Base-by-base conservation (phyloP, 2,329 filamentous ascomycete species). In the Cordyceps militaris region DNA sequence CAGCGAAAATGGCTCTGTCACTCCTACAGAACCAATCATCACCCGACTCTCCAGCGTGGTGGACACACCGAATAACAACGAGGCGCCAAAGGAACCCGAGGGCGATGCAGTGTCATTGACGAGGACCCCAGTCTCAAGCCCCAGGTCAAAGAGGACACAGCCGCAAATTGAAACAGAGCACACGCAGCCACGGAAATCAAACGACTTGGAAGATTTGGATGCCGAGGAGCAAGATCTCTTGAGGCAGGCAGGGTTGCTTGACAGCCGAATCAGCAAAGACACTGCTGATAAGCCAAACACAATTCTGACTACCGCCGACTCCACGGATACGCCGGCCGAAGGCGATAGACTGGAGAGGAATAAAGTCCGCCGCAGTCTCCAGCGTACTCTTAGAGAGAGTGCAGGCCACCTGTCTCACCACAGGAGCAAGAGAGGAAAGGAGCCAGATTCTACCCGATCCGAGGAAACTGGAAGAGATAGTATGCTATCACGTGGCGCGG, bases 381-480 rank as follows among this genome's bases (percentile, higher is more conserved):
- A 97, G 65, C 88, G 91, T 58, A 96, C 92, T 13, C 80, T 97
- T 59, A 84, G 94, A 62, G 93, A 97, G 65, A 82, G 87, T 74
- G 88, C 77, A 65, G 87, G 77, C 59, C 85, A 79, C 72, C 81
- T 79, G 65, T 82, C 79, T 19, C 83, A 82, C 65, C 86, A 89
- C 64, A 84, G 89, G 32, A 86, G 88, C 68, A 86, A 85, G 63
- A 92, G 87, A 69, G 86, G 87, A 52, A 89, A 86, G 66, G 91
- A 95, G 51, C 58, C 64, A 2, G 60, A 60, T 3, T 36, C 54
- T 3, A 65, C 62, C 8, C 58, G 65, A 66, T 50, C 70, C 66
- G 67, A 78, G 19, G 72, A 79, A 66, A 59, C 68, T 61, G 62
- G 70, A 61, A 66, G 81, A 73, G 76, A 88, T 38, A 88, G 90